Conservation (phyloP, 768 basidiomycete genomes). For the Coprinellus aureogranulatus region DNA sequence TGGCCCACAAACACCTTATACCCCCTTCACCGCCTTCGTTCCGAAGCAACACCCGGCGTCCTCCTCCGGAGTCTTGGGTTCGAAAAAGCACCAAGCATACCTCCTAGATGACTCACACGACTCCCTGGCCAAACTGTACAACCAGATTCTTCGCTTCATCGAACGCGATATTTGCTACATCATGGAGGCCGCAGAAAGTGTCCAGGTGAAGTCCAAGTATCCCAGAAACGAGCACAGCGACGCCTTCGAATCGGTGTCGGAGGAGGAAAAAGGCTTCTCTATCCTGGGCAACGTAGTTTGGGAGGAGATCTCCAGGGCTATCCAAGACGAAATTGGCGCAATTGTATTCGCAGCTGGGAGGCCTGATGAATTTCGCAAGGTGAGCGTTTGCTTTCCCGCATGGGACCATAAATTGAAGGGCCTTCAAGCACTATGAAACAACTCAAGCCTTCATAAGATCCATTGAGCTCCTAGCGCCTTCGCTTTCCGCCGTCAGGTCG, state of each 20-base stretch:
- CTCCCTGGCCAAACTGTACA: slow-evolving; percentile 75
- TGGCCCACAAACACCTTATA: slow-evolving; percentile 47
- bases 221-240: not conserved
- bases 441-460: slow-evolving; percentile 80
- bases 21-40: slow-evolving; percentile 50
- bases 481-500: slow-evolving; percentile 59
- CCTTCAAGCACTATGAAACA: slow-evolving; percentile 72
- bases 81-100: slow-evolving; percentile 38
- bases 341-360: slow-evolving; percentile 89
- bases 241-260: not conserved
- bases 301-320: slow-evolving; percentile 75
- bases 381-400: slow-evolving; percentile 29
- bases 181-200: slow-evolving; percentile 75
- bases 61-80: slow-evolving; percentile 29
- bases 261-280: slow-evolving; percentile 55
- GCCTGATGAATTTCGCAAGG: slow-evolving; percentile 87
- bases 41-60: slow-evolving; percentile 54
- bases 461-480: slow-evolving; percentile 81
- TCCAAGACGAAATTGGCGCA: slow-evolving; percentile 82
- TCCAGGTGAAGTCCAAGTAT: not conserved
- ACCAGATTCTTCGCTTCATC: slow-evolving; percentile 76
- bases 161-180: slow-evolving; percentile 71
- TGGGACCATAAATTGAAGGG: not conserved
- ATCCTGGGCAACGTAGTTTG: slow-evolving; percentile 88
- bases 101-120: slow-evolving; percentile 67